A percentile compares a stretch with the other conserved stretches of the same genome.
phyloP scores from a whole-genome alignment of 257 asterid genomes.

The Thymus mandschuricus region DNA sequence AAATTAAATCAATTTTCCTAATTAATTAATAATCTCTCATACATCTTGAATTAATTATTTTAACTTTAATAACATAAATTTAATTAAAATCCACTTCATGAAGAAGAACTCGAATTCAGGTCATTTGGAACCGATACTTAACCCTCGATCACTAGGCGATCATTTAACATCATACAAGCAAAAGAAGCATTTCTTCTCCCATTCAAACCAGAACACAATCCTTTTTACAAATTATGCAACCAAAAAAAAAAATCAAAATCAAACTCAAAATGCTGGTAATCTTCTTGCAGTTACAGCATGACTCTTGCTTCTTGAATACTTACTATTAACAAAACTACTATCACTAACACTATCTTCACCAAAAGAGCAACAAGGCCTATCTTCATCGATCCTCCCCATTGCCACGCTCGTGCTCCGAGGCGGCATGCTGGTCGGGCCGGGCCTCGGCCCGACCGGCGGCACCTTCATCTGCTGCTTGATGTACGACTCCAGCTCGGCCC shows the following conservation, averaged over 20 bases:
- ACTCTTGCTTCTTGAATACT: conserved; percentile 64
- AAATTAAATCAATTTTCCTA: too few relatives aligned
- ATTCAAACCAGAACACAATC: neutral
- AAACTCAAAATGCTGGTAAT: conserved; percentile 27
- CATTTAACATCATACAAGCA: neutral
- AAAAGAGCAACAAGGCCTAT: conserved; percentile 48
- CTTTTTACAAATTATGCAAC: neutral
- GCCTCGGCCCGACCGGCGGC: neutral
- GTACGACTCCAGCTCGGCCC: conserved; percentile 34
- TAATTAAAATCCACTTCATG: too few relatives aligned
- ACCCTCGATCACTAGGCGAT: too few relatives aligned
- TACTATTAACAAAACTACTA: neutral
- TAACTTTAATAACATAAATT: too few relatives aligned
- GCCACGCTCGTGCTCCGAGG: conserved; percentile 74
- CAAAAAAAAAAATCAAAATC: neutral
- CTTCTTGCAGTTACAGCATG: conserved; percentile 47
- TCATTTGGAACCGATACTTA: too few relatives aligned
- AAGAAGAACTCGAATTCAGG: too few relatives aligned
- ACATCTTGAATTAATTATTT: too few relatives aligned
- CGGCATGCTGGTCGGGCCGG: conserved; percentile 37
- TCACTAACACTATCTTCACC: conserved; percentile 40
- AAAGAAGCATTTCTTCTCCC: conserved; percentile 14
- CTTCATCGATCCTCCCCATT: conserved; percentile 86
- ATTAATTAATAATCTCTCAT: too few relatives aligned
- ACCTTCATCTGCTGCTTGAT: conserved; percentile 31